A percentile compares a stretch with the other conserved stretches of the same genome.
Conservation (phyloP, 257 asterid genomes). For the Solanum sejunctum region DNA sequence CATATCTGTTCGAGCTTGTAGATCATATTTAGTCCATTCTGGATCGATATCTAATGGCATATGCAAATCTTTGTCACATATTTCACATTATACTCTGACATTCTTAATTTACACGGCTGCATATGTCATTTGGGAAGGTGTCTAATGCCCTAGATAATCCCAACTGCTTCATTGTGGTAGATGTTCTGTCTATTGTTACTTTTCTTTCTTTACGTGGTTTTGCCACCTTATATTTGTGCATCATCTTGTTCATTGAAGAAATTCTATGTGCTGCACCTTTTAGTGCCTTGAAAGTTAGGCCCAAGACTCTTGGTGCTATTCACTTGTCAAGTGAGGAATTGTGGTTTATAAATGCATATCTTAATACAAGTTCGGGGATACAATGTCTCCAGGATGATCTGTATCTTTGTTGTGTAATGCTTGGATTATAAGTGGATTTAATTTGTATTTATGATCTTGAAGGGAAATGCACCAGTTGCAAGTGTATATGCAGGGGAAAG, state of each 20-base stretch:
- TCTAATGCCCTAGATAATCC: neutral
- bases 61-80: neutral
- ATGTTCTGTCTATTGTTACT: neutral
- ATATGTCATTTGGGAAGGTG: neutral
- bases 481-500: constrained; percentile 65
- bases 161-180: neutral
- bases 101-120: neutral
- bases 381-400: neutral
- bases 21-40: neutral
- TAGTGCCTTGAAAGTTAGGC: neutral
- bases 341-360: neutral
- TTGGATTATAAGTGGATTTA: neutral
- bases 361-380: neutral
- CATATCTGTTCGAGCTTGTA: neutral
- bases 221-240: neutral
- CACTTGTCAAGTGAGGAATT: neutral
- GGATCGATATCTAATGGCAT: neutral
- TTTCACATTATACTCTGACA: neutral
- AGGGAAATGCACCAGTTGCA: constrained; percentile 74
- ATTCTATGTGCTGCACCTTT: neutral
- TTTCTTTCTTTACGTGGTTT: neutral
- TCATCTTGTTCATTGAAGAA: neutral
- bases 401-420: neutral
- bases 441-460: constrained; percentile 14
- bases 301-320: neutral